Evolutionary conservation across 2,329 filamentous ascomycete genomes (phyloP).

Genomic region (Ambrosiella cleistominuta): DNA sequence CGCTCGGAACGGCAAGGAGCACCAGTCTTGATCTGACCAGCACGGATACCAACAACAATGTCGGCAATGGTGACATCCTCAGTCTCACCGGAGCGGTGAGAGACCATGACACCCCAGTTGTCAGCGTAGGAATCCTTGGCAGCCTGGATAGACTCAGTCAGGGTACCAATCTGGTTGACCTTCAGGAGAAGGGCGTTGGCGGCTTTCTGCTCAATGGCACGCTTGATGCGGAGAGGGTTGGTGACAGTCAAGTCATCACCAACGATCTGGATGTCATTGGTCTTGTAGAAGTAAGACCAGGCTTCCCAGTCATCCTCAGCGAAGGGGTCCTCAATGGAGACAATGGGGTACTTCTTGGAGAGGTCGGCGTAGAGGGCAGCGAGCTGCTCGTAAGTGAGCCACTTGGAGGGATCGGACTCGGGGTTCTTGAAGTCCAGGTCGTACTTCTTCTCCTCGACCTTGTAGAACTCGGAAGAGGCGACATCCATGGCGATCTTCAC

Average conservation of each 20-base stretch:
- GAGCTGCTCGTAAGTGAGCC: conserved; percentile 96
- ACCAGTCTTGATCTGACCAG: conserved; percentile 98
- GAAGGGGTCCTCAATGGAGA: conserved; percentile 97
- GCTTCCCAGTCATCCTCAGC: conserved; percentile 99
- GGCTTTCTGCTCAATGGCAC: conserved; percentile 96
- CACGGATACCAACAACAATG: conserved; percentile 88
- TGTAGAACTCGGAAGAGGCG: conserved; percentile 99
- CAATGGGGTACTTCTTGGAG: conserved; percentile 90
- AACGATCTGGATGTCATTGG: conserved; percentile 93
- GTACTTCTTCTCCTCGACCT: conserved; percentile 94
- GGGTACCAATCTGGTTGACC: conserved; percentile 99
- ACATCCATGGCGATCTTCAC: conserved; percentile 99
- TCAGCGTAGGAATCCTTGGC: conserved; percentile 96
- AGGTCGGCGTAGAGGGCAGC: conserved; percentile 80
- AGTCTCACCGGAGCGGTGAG: conserved; percentile 96
- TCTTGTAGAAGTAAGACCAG: conserved; percentile 99
- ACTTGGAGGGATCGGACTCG: conserved; percentile 86
- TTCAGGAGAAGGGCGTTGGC: conserved; percentile 97
- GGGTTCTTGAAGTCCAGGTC: conserved; percentile 99
- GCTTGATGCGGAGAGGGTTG: conserved; percentile 98
- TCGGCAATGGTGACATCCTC: conserved; percentile 99
- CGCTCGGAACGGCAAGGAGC: conserved; percentile 92
- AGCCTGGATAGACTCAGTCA: conserved; percentile 97
- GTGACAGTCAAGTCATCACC: conserved; percentile 98
- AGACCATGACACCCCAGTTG: conserved; percentile 98